Conservation (phyloP, 495 filamentous ascomycete genomes). For the Aspergillus kassunensis region DNA sequence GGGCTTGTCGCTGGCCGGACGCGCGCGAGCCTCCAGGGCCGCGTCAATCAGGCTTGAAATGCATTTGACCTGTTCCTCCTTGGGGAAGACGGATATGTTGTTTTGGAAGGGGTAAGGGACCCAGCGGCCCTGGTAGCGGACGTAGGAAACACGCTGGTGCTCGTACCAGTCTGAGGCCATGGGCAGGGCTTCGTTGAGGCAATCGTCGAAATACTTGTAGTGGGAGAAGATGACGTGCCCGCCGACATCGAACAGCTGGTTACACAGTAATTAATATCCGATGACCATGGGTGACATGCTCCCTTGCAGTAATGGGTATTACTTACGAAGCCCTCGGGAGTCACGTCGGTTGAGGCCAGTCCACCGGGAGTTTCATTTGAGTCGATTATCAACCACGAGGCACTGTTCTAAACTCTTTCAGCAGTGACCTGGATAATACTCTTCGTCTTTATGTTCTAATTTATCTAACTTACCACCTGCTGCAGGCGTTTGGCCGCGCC, state of each 20-base stretch:
- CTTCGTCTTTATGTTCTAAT: too few species aligned
- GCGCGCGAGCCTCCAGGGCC: slow-evolving; percentile 76
- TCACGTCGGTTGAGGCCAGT: slow-evolving; percentile 94
- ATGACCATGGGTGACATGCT: too few species aligned
- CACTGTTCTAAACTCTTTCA: slow-evolving; percentile 57
- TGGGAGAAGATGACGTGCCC: slow-evolving; percentile 99
- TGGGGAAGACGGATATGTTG: slow-evolving; percentile 98
- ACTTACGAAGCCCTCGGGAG: slow-evolving; percentile 96
- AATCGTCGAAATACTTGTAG: slow-evolving; percentile 99
- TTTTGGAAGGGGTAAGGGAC: slow-evolving; percentile 99
- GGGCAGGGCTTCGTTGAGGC: slow-evolving; percentile 92
- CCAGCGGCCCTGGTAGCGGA: slow-evolving; percentile 93
- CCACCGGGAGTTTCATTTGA: slow-evolving; percentile 90
- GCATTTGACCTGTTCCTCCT: slow-evolving; percentile 93
- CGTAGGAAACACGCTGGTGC: slow-evolving; percentile 98
- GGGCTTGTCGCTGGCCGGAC: slow-evolving; percentile 84
- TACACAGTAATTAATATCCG: slow-evolving; percentile 19
- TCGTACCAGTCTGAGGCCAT: slow-evolving; percentile 93
- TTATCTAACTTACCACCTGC: slow-evolving; percentile 68
- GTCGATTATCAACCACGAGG: slow-evolving; percentile 96
- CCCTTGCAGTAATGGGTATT: too few species aligned
- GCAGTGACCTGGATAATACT: too few species aligned
- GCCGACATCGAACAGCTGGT: slow-evolving; percentile 95
- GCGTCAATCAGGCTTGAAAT: slow-evolving; percentile 98
- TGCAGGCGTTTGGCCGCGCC: slow-evolving; percentile 97